Conservation (phyloP, 441 rosid genomes). For the Melastoma candidum region DNA sequence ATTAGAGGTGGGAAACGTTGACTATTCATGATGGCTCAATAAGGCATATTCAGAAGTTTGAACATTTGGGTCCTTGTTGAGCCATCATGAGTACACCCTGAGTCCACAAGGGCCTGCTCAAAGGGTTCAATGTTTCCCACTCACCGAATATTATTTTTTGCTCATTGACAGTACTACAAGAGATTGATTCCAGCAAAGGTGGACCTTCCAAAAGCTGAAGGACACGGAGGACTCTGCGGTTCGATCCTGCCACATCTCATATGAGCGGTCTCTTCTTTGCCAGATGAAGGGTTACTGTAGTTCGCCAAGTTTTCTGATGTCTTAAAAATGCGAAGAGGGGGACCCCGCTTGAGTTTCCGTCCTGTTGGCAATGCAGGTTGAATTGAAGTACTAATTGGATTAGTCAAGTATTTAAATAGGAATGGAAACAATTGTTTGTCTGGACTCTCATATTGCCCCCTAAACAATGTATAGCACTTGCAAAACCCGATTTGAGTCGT, state of each 20-base stretch:
- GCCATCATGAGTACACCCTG: too few species aligned
- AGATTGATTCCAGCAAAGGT: conserved; percentile 49
- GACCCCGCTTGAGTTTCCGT: too few species aligned
- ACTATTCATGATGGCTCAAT: conserved; percentile 89
- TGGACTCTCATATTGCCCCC: too few species aligned
- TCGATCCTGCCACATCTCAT: conserved; percentile 67
- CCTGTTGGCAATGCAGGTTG: too few species aligned
- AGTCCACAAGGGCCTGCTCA: too few species aligned
- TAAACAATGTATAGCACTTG: too few species aligned
- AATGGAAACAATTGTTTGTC: too few species aligned
- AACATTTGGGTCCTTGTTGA: conserved; percentile 49
- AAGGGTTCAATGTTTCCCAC: not conserved
- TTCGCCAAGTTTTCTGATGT: too few species aligned
- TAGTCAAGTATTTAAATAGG: too few species aligned
- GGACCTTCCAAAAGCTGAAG: conserved; percentile 81
- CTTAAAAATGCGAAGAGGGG: too few species aligned
- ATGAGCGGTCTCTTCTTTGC: conserved; percentile 92
- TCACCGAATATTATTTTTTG: not conserved
- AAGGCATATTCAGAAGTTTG: conserved; percentile 81
- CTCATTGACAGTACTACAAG: conserved; percentile 44
- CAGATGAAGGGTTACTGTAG: conserved; percentile 13
- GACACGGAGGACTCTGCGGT: conserved; percentile 62
- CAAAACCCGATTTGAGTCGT: too few species aligned
- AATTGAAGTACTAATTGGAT: too few species aligned
- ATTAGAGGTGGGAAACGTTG: conserved; percentile 1